phyloP scores from a whole-genome alignment of 805 yeast species.

The Pichia thaimueangensis region DNA sequence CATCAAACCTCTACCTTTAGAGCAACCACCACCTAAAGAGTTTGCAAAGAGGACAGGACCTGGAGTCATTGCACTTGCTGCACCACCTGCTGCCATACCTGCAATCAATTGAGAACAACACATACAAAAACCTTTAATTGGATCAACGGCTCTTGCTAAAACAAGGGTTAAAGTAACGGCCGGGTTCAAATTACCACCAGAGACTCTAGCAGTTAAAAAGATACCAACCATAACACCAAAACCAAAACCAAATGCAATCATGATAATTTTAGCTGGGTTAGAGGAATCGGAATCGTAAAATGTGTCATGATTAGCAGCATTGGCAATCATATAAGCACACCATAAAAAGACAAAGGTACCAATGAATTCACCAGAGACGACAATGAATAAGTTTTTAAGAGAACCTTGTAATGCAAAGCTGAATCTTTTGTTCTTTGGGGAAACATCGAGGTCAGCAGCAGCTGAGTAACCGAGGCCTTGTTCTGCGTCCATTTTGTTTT shows the following conservation, averaged over 20 bases:
- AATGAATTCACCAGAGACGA: slow-evolving; percentile 72
- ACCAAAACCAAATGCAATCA: slow-evolving; percentile 85
- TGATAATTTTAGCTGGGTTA: slow-evolving; percentile 56
- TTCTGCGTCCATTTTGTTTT: slow-evolving; percentile 30
- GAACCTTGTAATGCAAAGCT: slow-evolving; percentile 32
- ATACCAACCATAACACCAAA: slow-evolving; percentile 75
- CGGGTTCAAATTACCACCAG: slow-evolving; percentile 89
- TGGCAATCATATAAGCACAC: slow-evolving; percentile 78
- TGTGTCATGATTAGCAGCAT: slow-evolving; percentile 55
- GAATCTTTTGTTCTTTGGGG: slow-evolving; percentile 17
- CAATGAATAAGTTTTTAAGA: slow-evolving; percentile 55
- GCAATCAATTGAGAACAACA: slow-evolving; percentile 66
- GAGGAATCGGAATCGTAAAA: slow-evolving; percentile 30
- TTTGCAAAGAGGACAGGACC: slow-evolving; percentile 70
- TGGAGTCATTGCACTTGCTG: slow-evolving; percentile 79
- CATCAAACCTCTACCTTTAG: slow-evolving; percentile 70
- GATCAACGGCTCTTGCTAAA: slow-evolving; percentile 68
- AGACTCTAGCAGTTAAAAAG: slow-evolving; percentile 61
- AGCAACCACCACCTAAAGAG: slow-evolving; percentile 62
- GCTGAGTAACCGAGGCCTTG: slow-evolving; percentile 37
- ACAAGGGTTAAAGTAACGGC: slow-evolving; percentile 73
- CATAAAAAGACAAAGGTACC: slow-evolving; percentile 83
- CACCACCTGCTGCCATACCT: slow-evolving; percentile 91
- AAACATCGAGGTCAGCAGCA: slow-evolving; percentile 26
- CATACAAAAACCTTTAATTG: slow-evolving; percentile 62